phyloP scores from a whole-genome alignment of 805 yeast genomes.

The Saturnispora dispora region DNA sequence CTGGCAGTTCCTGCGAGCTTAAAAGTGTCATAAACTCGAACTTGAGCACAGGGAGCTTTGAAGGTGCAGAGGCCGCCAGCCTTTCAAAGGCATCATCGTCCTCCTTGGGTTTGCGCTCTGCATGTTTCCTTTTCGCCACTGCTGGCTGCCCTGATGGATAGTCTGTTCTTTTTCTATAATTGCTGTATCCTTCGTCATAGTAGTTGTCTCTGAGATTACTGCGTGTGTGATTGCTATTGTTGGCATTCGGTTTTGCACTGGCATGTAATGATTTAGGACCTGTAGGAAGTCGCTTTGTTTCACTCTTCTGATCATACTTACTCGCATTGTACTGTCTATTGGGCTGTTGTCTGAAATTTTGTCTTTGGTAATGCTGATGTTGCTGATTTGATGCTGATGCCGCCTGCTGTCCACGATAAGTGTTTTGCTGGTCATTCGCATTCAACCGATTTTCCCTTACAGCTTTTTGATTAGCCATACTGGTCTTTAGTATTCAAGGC shows the following conservation, averaged over 20 bases:
- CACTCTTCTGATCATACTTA: not conserved
- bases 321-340: not conserved
- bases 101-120: slow-evolving; percentile 1
- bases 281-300: slow-evolving; percentile 8
- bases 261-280: slow-evolving; percentile 10
- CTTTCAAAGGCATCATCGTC: slow-evolving; percentile 11
- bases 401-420: not conserved
- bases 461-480: not conserved
- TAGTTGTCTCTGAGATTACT: not conserved
- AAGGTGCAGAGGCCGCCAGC: not conserved
- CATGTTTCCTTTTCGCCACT: not conserved
- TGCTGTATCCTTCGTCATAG: not conserved
- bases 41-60: not conserved
- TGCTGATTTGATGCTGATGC: not conserved
- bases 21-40: slow-evolving; percentile 4
- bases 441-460: not conserved
- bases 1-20: slow-evolving; percentile 21
- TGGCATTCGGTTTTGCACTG: not conserved
- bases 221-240: not conserved
- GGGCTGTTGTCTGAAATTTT: not conserved
- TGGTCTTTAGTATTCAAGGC: not conserved
- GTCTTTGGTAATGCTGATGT: not conserved
- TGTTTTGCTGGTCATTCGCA: not conserved
- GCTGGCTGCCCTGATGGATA: not conserved
- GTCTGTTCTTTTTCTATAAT: not conserved